A percentile compares a stretch with the other conserved stretches of the same genome.
phyloP scores from a whole-genome alignment of 306 rosid genomes.

The Cucurbita pepo region DNA sequence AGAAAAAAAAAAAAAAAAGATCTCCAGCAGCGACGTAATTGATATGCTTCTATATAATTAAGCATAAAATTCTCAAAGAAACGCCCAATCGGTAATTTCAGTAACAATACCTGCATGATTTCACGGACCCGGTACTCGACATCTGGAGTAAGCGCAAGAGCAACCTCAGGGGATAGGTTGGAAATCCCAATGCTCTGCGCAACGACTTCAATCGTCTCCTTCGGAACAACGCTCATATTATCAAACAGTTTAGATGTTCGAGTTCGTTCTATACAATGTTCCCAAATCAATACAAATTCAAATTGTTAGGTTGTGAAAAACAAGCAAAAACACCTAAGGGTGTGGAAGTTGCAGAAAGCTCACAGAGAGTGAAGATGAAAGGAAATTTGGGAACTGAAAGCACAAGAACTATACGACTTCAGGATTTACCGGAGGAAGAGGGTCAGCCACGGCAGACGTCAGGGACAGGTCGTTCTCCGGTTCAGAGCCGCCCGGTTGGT shows the following conservation, averaged over 20 bases:
- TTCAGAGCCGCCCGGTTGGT: not conserved
- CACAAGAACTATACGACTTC: not conserved
- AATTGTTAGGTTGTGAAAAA: not conserved
- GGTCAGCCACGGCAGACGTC: not conserved
- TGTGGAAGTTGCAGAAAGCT: not conserved
- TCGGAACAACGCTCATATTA: constrained; percentile 55
- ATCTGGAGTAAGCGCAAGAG: constrained; percentile 69
- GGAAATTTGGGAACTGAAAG: not conserved
- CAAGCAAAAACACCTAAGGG: not conserved
- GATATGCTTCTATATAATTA: not conserved
- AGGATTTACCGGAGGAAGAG: not conserved
- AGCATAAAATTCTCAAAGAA: not conserved
- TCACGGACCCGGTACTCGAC: constrained; percentile 84
- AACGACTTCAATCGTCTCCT: constrained; percentile 82
- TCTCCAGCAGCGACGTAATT: not conserved
- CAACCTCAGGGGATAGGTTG: constrained; percentile 66
- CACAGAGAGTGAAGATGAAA: not conserved
- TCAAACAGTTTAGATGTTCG: not conserved
- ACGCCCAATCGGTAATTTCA: not conserved
- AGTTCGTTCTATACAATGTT: not conserved
- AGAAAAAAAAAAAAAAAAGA: not conserved
- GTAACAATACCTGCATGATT: constrained; percentile 64
- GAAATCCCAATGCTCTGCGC: constrained; percentile 79
- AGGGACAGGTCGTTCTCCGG: not conserved
- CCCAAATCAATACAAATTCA: not conserved